Base-by-base conservation (phyloP, 129 eudicot genomes). In the Flaveria trinervia region DNA sequence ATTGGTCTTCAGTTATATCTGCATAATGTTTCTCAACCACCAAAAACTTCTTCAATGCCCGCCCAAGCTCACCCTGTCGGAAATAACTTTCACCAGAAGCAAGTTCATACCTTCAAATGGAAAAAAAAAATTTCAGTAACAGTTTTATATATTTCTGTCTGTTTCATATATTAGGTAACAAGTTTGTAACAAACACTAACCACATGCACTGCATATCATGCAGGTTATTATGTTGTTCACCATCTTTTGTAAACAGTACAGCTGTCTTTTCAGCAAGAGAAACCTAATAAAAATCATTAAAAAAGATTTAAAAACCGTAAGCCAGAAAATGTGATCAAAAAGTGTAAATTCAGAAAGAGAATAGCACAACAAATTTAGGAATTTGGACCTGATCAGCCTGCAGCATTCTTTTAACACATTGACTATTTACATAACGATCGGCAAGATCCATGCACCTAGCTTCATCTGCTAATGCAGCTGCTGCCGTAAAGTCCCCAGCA, bases 161-260 rank as follows among this genome's bases (percentile, higher is more conserved):
- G 60, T 11, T 22, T 44, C 33, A 44, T 25, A 45, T 30, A n/a
- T 52, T 23, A 0, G 5, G 51, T 57, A 74, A 48, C 70, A 83
- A 72, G 78, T 69, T 69, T 48, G 61, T 65, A 41, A 56, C 9
- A 77, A 64, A 82, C 55, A 88, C 88, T 17, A 70, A 95, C 99
- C 99, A 95, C 99, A 95, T 95, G 96, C 99, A 95, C 87, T 95
- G 99, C 99, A 95, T 95, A 79, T 95, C 99, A 77, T 91, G 92
- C 49, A 95, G 85, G 83, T 88, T 95, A 71, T 95, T 95, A 79
- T 91, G 99, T 85, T 92, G 99, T 66, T 93, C 98, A 49, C 98
- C 98, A 45, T 95, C 99, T 92, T 95, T 95, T 57, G 99, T 95
- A 88, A 95, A 95, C 76, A 95, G 82, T 60, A 84, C 92, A 76